Evolutionary conservation across 2,329 filamentous ascomycete genomes (phyloP).

Genomic region (Botrytis hyacinthi): DNA sequence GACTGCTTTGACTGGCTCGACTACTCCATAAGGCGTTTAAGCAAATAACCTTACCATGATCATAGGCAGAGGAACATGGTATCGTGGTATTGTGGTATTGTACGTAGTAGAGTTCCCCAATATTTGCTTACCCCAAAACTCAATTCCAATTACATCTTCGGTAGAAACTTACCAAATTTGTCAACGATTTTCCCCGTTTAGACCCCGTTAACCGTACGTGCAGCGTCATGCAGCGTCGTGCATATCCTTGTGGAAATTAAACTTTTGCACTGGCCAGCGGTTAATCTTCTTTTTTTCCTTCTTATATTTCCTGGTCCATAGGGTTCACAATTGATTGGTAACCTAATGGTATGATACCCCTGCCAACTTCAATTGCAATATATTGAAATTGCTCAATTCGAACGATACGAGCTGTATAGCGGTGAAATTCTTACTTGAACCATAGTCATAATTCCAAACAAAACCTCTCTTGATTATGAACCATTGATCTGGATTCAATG

Average conservation of each 20-base stretch:
- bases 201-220: neutral
- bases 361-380: neutral
- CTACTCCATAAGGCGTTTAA: neutral
- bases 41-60: neutral
- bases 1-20: neutral
- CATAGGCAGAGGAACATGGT: neutral
- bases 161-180: neutral
- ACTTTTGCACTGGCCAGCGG: neutral
- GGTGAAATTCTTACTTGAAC: neutral
- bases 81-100: neutral
- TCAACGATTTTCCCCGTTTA: neutral
- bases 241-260: slow-evolving; percentile 9
- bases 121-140: neutral
- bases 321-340: neutral
- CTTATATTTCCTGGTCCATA: neutral
- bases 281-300: neutral
- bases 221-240: neutral
- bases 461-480: neutral
- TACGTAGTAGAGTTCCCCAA: neutral
- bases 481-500: neutral
- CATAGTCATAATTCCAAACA: neutral
- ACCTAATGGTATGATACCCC: neutral
- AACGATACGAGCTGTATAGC: neutral
- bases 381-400: slow-evolving; percentile 1
- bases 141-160: neutral